Evolutionary conservation across 768 basidiomycete genomes (phyloP), one percentile per base, ranked within the genome.

Genomic region (Peribolospora kevripleyi): DNA sequence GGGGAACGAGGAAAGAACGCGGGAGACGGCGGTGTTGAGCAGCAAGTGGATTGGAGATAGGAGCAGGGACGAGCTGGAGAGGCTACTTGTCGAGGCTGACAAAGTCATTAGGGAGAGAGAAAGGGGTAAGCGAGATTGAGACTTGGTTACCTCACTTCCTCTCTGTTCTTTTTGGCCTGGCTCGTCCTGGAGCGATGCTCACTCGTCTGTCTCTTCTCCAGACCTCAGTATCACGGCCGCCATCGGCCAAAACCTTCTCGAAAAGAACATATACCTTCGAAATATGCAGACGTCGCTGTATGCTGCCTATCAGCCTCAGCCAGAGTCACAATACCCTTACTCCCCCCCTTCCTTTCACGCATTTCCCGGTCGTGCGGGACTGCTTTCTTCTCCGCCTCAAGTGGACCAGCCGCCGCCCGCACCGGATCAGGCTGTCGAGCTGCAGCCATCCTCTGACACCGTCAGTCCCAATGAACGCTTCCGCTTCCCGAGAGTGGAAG

Each of bases 1-100:
- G 25, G 25, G 25, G 25, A 25, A 25, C 25, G 25, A 25, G 25
- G 25, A 25, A 25, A 25, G 1, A 25, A 25, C 25, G 25, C 25
- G 25, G 25, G 25, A 25, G 25, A 25, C 25, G 25, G 25, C 1
- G 25, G 25, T 25, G 25, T 25, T 25, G 25, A 25, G 25, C 25
- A 25, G 25, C 1, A 25, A 55, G 46, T 49, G 48, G 54, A 45
- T 61, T 37, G 53, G 48, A 48, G 37, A 42, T 10, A 53, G 52
- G 53, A 59, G 50, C 6, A 42, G 60, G 38, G 63, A 61, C 36
- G 63, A 63, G 47, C 52, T 63, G 11, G 61, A 61, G 49, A 9
- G 13, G n/a, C 51, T 63, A 51, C 50, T 63, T 45, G 41, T 46
- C 5, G 57, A 61, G 49, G 61, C 61, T 36, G 59, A 60, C 41